phyloP scores from a whole-genome alignment of 345 rosid genomes.

The Populus tremula region DNA sequence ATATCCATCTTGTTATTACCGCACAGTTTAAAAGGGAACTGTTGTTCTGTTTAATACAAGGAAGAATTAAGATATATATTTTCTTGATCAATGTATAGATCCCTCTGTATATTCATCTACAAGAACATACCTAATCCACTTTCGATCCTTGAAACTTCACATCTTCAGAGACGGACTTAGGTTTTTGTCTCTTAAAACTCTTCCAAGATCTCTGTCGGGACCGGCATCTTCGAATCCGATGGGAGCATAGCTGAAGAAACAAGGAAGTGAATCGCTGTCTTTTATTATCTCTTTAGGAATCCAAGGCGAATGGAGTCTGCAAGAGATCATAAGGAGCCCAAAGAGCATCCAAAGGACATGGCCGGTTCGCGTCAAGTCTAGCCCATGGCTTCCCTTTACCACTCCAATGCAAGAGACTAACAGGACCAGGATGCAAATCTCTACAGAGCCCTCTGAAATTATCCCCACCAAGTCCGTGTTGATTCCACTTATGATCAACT shows the following conservation, averaged over 20 bases:
- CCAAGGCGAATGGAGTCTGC: slow-evolving; percentile 35
- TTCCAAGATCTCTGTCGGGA: background rate
- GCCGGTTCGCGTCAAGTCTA: slow-evolving; percentile 31
- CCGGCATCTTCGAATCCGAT: background rate
- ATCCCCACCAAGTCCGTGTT: slow-evolving; percentile 55
- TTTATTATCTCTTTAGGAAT: slow-evolving; percentile 14
- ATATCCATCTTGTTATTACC: slow-evolving; percentile 17
- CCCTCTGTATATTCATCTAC: slow-evolving; percentile 4
- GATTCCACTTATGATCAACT: slow-evolving; percentile 80
- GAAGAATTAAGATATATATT: background rate
- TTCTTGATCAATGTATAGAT: background rate
- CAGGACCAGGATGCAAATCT: slow-evolving; percentile 35
- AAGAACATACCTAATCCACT: slow-evolving; percentile 4
- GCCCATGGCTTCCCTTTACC: slow-evolving; percentile 40
- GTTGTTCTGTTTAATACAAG: background rate
- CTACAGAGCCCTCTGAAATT: slow-evolving; percentile 30
- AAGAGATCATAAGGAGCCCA: slow-evolving; percentile 41
- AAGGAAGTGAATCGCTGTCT: background rate
- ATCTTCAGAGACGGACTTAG: background rate
- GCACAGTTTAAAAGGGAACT: background rate
- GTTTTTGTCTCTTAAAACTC: background rate
- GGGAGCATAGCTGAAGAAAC: background rate
- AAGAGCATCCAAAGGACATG: slow-evolving; percentile 32
- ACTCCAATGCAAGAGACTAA: slow-evolving; percentile 35
- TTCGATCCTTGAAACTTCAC: background rate